Conservation (phyloP, 78 protist genomes). For the Emiliania huxleyi region DNA sequence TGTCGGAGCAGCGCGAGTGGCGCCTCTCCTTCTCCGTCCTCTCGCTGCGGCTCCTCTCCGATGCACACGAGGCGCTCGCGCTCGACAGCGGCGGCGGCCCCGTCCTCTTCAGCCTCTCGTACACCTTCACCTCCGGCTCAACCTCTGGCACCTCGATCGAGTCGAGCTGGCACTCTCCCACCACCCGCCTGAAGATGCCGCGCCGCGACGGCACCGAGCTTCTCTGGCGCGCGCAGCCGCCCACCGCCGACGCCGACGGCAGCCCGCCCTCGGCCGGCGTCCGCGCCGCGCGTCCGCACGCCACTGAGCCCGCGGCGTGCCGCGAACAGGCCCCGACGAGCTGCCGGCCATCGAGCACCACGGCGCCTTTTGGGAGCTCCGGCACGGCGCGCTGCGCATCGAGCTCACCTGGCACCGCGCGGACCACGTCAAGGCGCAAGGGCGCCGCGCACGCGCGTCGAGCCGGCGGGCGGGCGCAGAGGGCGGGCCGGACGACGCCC, state of each 20-base stretch:
- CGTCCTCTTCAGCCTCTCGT: not conserved
- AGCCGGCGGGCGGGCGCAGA: too few relatives aligned
- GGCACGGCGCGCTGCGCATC: conserved; percentile 1
- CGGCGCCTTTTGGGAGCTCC: conserved; percentile 5
- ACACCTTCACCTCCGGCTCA: conserved; percentile 16
- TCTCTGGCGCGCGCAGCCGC: not conserved
- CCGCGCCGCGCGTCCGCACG: not conserved
- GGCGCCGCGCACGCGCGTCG: too few relatives aligned
- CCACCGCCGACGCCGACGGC: not conserved
- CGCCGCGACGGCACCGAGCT: not conserved
- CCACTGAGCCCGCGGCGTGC: too few relatives aligned
- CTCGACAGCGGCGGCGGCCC: not conserved
- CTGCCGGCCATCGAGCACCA: not conserved
- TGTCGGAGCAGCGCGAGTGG: not conserved
- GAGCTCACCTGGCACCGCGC: not conserved
- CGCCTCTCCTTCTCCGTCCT: not conserved
- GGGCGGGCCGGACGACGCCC: too few relatives aligned
- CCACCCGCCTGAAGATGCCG: not conserved
- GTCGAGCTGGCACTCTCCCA: not conserved
- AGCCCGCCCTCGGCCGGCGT: not conserved
- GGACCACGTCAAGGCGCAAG: not conserved
- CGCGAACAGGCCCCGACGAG: too few relatives aligned
- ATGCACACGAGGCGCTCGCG: not conserved
- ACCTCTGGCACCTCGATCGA: not conserved
- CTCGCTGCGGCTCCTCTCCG: not conserved